Evolutionary conservation across 169 alveolate genomes (phyloP), one percentile per base, ranked within the genome.

Genomic region (Plasmodium knowlesi): DNA sequence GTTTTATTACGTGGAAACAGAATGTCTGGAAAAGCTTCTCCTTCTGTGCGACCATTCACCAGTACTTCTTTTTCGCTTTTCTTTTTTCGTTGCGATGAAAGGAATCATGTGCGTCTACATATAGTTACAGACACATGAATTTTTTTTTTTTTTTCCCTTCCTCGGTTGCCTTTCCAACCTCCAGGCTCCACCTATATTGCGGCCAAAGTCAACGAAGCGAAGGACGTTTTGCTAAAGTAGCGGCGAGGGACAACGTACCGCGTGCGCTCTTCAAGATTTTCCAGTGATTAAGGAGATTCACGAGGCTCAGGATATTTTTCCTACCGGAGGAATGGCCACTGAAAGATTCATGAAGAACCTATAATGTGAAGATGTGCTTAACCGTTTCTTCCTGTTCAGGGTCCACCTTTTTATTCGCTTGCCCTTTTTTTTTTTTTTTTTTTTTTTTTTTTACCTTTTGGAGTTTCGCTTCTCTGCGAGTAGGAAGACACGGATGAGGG

Each of bases 121-220:
- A 28, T 28, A 28, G 14, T 9, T 67, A 67, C 76, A 19, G 16
- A 12, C 57, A 50, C 61, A 50, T 53, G 34, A 3, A 50, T 22
- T 16, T 28, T 86, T 88, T 67, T 74, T 57, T 70, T 50, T 74
- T 71, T 54, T 25, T 53, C 54, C 50, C 46, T 22, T 5, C 37
- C 76, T n/a, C 19, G 41, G 30, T 25, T 28, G 37, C 37, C 37
- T 25, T 67, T 19, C n/a, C 76, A 67, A 67, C 76, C 30, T 67
- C 6, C 79, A 96, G 98, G 98, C 14, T 97, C 98, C 5, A 97
- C 98, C 8, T 97, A 97, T 71, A 91, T 97, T 39, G 98, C 98
- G 12, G 96, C 98, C n/a, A 97, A 97, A 57, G 98, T 97, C 32
- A 97, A 97, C 82, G 98, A 97, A 74, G 98, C 98, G 22, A 97